phyloP scores from a whole-genome alignment of 495 filamentous ascomycete genomes.

The Aspergillus hancockii region DNA sequence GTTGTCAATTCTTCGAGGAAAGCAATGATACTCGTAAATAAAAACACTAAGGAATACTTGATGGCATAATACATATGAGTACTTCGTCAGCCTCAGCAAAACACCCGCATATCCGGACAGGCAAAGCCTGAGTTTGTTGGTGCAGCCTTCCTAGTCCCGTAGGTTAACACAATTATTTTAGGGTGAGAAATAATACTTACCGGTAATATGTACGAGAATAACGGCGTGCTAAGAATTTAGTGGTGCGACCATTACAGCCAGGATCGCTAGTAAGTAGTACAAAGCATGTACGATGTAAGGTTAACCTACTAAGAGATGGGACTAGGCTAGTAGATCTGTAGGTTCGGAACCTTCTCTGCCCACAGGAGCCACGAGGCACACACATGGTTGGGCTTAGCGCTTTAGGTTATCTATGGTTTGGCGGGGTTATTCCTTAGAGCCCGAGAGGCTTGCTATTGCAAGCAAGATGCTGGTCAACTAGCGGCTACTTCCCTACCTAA shows the following conservation, averaged over 20 bases:
- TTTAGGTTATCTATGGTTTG: conserved; percentile 24
- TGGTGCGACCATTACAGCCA: conserved; percentile 3
- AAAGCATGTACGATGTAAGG: conserved; percentile 10
- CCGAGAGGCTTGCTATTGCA: neutral
- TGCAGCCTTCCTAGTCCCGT: too few relatives aligned
- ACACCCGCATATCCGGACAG: too few relatives aligned
- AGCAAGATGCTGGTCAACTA: conserved; percentile 17
- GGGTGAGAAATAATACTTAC: neutral
- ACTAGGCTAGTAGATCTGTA: conserved; percentile 15
- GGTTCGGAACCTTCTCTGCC: conserved; percentile 12
- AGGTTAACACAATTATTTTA: neutral
- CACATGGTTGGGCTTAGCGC: neutral
- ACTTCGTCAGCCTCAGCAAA: too few relatives aligned
- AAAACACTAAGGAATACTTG: too few relatives aligned
- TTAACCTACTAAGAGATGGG: neutral
- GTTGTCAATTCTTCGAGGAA: too few relatives aligned
- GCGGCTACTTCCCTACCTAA: conserved; percentile 9
- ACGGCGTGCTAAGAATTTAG: conserved; percentile 5
- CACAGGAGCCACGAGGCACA: conserved; percentile 8
- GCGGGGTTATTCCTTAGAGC: conserved; percentile 13
- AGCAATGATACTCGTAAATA: too few relatives aligned
- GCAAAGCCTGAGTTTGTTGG: too few relatives aligned
- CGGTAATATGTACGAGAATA: neutral
- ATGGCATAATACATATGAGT: too few relatives aligned
- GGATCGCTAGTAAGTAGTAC: conserved; percentile 6